These are phyloP conservation scores for Oidiodendron maius DNA, from an alignment of 495 filamentous ascomycete genomes.

Conservation along the genomic window DNA sequence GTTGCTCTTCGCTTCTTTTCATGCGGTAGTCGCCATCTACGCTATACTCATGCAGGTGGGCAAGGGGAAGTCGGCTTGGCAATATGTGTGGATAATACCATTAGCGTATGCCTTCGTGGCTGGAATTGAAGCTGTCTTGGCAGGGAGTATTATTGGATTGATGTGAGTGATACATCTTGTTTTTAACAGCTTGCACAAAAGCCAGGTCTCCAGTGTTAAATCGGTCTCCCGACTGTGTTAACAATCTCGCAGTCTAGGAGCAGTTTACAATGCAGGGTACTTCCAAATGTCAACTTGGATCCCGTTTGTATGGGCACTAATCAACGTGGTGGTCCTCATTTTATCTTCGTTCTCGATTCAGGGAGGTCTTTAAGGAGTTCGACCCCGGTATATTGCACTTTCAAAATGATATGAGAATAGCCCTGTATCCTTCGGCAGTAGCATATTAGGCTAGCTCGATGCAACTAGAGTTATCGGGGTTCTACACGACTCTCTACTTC, in stretches of 20 bases:
- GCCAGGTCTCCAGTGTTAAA: neutral
- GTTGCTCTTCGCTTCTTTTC: constrained; percentile 58
- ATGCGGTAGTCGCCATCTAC: constrained; percentile 65
- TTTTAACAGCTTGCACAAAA: neutral
- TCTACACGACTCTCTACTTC: neutral
- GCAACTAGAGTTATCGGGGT: constrained; percentile 1
- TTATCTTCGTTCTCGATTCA: constrained; percentile 92
- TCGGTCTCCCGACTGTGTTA: too few species aligned
- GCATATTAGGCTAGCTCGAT: too few species aligned
- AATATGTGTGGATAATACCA: constrained; percentile 70
- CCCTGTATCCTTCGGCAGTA: too few species aligned
- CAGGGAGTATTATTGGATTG: constrained; percentile 82
- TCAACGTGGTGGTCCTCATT: constrained; percentile 85
- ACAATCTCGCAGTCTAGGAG: constrained; percentile 66
- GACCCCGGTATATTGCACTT: too few species aligned
- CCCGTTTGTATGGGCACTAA: constrained; percentile 87
- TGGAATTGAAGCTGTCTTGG: constrained; percentile 74
- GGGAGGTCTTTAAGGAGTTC: constrained; percentile 66
- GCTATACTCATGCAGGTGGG: constrained; percentile 66
- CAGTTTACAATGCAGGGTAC: constrained; percentile 79
- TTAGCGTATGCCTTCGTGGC: constrained; percentile 68
- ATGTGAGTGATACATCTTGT: constrained; percentile 54
- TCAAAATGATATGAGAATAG: too few species aligned
- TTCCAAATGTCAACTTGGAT: constrained; percentile 98
- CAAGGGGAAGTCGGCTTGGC: constrained; percentile 55